Evolutionary conservation across 306 rosid species (phyloP), one percentile per base, ranked within the genome.

Genomic region (Trichosanthes cucumerina): DNA sequence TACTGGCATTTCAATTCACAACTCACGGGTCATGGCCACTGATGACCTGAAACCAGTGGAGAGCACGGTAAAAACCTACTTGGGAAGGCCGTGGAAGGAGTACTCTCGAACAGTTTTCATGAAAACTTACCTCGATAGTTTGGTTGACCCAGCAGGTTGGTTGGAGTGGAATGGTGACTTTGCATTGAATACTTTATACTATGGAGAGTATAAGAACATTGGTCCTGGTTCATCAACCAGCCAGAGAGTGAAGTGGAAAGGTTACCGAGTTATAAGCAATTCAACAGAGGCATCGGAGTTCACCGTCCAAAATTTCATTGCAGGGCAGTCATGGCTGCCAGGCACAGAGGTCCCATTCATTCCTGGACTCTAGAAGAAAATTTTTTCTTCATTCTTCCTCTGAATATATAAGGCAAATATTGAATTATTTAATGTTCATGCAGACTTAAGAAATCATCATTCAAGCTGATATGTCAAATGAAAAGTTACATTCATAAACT

Each of bases 41-140:
- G 8, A 77, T 0, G 90, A 86, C 49, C 84, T 86, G 0, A 46
- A 65, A 7, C 86, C 79, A 19, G 82, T 76, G 71, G 31, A 86
- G 39, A 33, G 68, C 38, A 57, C 82, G 11, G 83, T 86, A 38
- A 33, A 78, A 43, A 86, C 90, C 1, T 88, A 57, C 78, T 56
- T 88, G 62, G 92, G 92, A 16, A 54, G 90, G 73, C 90, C 92
- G 21, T 88, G 89, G 92, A 88, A 86, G 79, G 49, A 75, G 74
- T 84, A 88, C 49, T 86, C 90, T 0, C 78, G 88, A 18, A 88
- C 92, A 0, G 87, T 88, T 39, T 86, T 79, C 76, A 1, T 81
- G 41, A 82, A 83, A 34, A 78, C 64, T 56, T 86, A 77, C 57
- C 50, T 89, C 0, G 90, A 81, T 33, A 41, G 36, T 0, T 62